Conservation (phyloP, 768 basidiomycete species). For the Sarcodon aspratus region DNA sequence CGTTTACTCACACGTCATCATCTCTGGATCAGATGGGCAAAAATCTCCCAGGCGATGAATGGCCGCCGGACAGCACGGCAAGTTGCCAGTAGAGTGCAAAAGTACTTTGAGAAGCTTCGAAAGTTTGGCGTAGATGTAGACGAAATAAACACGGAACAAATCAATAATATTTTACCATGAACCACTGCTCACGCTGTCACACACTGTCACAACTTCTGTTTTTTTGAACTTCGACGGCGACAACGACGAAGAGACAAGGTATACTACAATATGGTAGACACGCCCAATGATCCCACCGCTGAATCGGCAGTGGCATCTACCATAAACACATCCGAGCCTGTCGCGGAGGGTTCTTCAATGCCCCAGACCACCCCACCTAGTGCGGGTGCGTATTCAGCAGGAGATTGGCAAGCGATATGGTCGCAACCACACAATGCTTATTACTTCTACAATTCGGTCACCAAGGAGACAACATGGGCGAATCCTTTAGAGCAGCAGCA, state of each 20-base stretch:
- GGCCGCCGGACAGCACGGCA: slow-evolving; percentile 69
- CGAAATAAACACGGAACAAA: slow-evolving; percentile 5
- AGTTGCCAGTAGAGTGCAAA: slow-evolving; percentile 84
- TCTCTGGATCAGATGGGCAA: slow-evolving; percentile 46
- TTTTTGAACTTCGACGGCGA: too few relatives aligned
- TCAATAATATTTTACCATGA: too few relatives aligned
- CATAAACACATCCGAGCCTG: too few relatives aligned
- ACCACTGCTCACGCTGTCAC: too few relatives aligned
- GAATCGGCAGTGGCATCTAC: too few relatives aligned
- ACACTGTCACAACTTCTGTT: too few relatives aligned
- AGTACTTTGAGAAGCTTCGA: slow-evolving; percentile 79
- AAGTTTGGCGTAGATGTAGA: slow-evolving; percentile 49
- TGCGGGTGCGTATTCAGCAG: slow-evolving; percentile 7
- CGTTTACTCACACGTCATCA: slow-evolving; percentile 1
- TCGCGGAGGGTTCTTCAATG: too few relatives aligned
- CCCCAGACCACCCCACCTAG: not conserved
- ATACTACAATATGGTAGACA: too few relatives aligned
- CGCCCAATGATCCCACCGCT: too few relatives aligned
- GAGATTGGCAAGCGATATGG: slow-evolving; percentile 72
- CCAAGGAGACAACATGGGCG: slow-evolving; percentile 75
- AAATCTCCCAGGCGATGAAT: slow-evolving; percentile 75
- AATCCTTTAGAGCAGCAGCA: slow-evolving; percentile 47
- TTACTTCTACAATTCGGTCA: slow-evolving; percentile 73
- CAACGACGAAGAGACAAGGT: too few relatives aligned
- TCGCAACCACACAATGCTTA: slow-evolving; percentile 70